Evolutionary conservation across 805 yeast species (phyloP).

Genomic region (Teunomyces funiuensis): DNA sequence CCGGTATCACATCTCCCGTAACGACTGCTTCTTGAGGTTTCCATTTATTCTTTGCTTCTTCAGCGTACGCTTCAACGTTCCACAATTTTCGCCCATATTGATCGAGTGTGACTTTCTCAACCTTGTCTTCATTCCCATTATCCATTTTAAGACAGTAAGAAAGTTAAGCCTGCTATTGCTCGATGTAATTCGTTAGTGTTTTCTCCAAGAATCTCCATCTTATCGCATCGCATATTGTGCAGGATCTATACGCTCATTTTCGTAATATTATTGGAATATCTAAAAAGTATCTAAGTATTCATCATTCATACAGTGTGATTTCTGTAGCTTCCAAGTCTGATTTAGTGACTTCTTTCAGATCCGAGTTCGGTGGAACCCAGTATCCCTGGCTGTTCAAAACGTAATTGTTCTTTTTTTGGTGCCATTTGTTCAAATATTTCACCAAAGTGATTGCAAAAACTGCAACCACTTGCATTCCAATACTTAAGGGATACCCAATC

Average conservation of each 20-base stretch:
- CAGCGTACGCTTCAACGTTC: slow-evolving; percentile 66
- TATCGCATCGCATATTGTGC: slow-evolving; percentile 1
- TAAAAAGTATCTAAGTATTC: too few species aligned
- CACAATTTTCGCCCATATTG: slow-evolving; percentile 69
- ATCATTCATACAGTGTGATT: neutral
- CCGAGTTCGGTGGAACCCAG: neutral
- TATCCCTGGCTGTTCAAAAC: slow-evolving; percentile 1
- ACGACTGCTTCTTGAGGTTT: slow-evolving; percentile 5
- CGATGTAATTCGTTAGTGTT: too few species aligned
- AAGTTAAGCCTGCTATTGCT: too few species aligned
- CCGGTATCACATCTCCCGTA: neutral
- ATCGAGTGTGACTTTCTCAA: slow-evolving; percentile 29
- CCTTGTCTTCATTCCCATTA: slow-evolving; percentile 2
- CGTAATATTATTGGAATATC: too few species aligned
- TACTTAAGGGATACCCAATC: slow-evolving; percentile 3
- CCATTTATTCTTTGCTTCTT: slow-evolving; percentile 39
- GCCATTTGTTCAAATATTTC: neutral
- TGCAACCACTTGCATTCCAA: slow-evolving; percentile 4
- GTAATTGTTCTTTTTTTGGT: neutral
- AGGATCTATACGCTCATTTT: too few species aligned
- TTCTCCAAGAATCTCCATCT: too few species aligned
- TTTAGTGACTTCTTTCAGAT: neutral
- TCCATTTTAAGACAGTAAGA: neutral
- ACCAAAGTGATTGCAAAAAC: slow-evolving; percentile 2
- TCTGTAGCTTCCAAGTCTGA: neutral